Evolutionary conservation across 306 rosid species (phyloP).

Genomic region (Trifolium fragiferum): DNA sequence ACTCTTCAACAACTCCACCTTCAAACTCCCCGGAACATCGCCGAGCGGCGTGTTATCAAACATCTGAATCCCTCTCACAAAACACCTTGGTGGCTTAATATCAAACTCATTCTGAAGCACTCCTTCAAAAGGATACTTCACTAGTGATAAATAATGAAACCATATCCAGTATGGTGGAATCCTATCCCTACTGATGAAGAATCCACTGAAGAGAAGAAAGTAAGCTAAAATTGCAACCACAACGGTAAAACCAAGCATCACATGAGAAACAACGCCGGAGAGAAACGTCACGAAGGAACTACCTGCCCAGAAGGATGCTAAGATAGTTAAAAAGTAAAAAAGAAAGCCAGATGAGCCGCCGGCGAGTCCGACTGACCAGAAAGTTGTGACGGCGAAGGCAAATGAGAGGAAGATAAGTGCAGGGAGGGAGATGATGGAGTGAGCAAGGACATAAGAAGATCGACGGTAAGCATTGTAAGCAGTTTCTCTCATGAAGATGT

Average conservation of each 20-base stretch:
- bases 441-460: conserved; percentile 82
- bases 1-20: conserved; percentile 62
- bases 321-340: conserved; percentile 59
- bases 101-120: conserved; percentile 81
- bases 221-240: conserved; percentile 89
- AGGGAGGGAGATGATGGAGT: conserved; percentile 71
- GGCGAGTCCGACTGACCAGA: conserved; percentile 80
- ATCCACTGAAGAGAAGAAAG: conserved; percentile 84
- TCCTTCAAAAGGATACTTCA: conserved; percentile 88
- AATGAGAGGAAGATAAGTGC: conserved; percentile 67
- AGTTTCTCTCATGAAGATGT: conserved; percentile 97
- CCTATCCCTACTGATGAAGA: conserved; percentile 74
- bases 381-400: conserved; percentile 69
- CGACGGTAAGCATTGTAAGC: conserved; percentile 93
- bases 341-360: conserved; percentile 65
- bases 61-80: conserved; percentile 76
- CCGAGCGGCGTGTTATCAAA: conserved; percentile 78
- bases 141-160: conserved; percentile 86
- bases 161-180: conserved; percentile 86
- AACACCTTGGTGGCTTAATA: conserved; percentile 51
- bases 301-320: conserved; percentile 83
- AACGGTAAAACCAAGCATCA: conserved; percentile 84
- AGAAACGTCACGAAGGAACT: conserved; percentile 87
- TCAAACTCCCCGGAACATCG: conserved; percentile 52
- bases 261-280: conserved; percentile 79